Evolutionary conservation across 306 rosid genomes (phyloP), one percentile per base, ranked within the genome.

Genomic region (Geum urbanum): DNA sequence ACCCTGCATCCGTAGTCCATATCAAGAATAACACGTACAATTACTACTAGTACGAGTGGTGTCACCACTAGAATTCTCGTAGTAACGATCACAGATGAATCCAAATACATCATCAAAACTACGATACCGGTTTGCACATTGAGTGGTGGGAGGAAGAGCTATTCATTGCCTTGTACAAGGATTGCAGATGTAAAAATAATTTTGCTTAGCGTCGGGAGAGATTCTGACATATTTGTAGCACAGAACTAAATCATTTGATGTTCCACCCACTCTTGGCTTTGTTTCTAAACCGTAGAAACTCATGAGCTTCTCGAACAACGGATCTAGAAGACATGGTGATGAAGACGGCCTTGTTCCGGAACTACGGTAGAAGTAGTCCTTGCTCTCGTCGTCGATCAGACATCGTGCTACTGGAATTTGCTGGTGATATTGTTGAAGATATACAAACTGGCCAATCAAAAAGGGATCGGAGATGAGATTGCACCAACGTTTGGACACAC

Each of bases 101-200:
- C 62, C 62, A 1, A 56, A 4, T 22, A 6, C 3, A 5, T 5
- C 3, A n/a, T n/a, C n/a, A n/a, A n/a, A n/a, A n/a, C n/a, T n/a
- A n/a, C n/a, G n/a, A n/a, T n/a, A n/a, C n/a, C n/a, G n/a, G n/a
- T n/a, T n/a, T n/a, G n/a, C n/a, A 12, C 62, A 2, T 1, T 6
- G 0, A 56, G 4, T 22, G 62, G 40, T 24, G 62, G 62, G 62
- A 22, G 62, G 62, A 56, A 56, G 62, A 56, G 62, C 62, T 4
- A 56, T 11, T 39, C 62, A 56, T 56, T 56, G 61, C 61, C 61
- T 55, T 20, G 39, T 55, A 16, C 15, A 55, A 8, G 61, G 61
- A 55, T 55, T 55, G 39, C 61, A 55, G 20, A 55, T 22, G 37
- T 55, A 54, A 35, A 19, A 54, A 8, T 54, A 32, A 54, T 0